Evolutionary conservation across 768 basidiomycete species (phyloP), one percentile per base, ranked within the genome.

Genomic region (Cyclocybe aegerita): DNA sequence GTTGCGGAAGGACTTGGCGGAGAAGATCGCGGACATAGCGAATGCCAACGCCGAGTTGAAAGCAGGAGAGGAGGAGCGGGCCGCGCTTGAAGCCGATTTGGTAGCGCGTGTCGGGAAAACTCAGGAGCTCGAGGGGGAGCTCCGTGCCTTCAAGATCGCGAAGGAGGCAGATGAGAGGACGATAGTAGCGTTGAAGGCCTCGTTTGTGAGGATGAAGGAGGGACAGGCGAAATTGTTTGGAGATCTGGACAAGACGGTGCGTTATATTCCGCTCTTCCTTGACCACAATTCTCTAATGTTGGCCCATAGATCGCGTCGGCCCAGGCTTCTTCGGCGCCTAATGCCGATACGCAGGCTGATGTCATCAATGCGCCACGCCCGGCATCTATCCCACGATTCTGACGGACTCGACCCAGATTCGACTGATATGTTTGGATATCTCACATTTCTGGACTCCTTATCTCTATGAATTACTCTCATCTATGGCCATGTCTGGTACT

Each of bases 241-340:
- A 15, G 69, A 70, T 53, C 45, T 74, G 34, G 68, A 71, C 38
- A 57, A 62, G 36, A 67, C 70, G 70, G 75, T 75, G 53, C 43
- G 70, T 64, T 64, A 37, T 52, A 29, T 29, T 41, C 49, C 31
- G 33, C 33, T 46, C 37, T 12, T 49, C 33, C 46, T 39, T 45
- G 15, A 14, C 30, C n/a, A 34, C 51, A 37, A 34, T 46, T 16
- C 39, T 50, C 33, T 60, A 35, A 31, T 48, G 3, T 36, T 50
- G 47, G 31, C 35, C 15, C 45, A 9, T 43, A 70, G 66, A 60
- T 70, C 36, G 52, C 57, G n/a, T 62, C 61, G 14, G 57, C 66
- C 8, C 48, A 49, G 30, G 14, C 48, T 29, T 43, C 40, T 16
- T 39, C 47, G 14, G 31, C 23, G 1, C 23, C 23, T 23, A 23